phyloP scores from a whole-genome alignment of 2,329 filamentous ascomycete genomes.

The Epichloe festucae region DNA sequence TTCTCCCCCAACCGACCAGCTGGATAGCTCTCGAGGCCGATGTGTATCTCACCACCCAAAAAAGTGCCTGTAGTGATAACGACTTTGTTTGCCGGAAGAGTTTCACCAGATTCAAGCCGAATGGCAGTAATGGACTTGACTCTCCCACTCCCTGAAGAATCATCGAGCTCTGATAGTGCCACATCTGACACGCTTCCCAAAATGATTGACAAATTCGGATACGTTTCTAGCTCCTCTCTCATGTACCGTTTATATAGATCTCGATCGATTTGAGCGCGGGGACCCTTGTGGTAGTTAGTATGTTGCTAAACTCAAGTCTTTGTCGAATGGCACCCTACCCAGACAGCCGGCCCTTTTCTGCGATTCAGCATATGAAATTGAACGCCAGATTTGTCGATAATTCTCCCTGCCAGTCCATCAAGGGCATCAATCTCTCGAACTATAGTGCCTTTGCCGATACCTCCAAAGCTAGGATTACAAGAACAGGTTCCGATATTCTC shows the following conservation, averaged over 20 bases:
- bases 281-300: conserved; percentile 39
- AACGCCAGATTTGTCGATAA: conserved; percentile 89
- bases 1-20: conserved; percentile 89
- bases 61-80: conserved; percentile 97
- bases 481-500: conserved; percentile 91
- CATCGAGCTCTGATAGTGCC: conserved; percentile 43
- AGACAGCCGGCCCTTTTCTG: conserved; percentile 87
- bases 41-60: conserved; percentile 89
- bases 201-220: conserved; percentile 67
- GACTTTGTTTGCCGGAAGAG: conserved; percentile 67
- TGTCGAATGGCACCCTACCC: conserved; percentile 34
- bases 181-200: conserved; percentile 89
- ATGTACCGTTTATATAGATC: conserved; percentile 81
- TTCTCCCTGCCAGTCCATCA: conserved; percentile 74
- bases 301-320: not conserved
- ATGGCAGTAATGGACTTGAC: conserved; percentile 73
- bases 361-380: conserved; percentile 85
- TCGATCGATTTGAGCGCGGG: conserved; percentile 89
- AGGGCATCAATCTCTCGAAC: conserved; percentile 89
- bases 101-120: conserved; percentile 71
- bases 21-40: conserved; percentile 72
- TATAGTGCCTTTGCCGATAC: conserved; percentile 97
- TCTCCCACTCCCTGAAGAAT: conserved; percentile 22
- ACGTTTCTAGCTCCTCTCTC: conserved; percentile 69
- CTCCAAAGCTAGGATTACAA: conserved; percentile 93